Evolutionary conservation across 805 yeast species (phyloP), one percentile per base, ranked within the genome.

Genomic region (Grigorovia transvaalensis): DNA sequence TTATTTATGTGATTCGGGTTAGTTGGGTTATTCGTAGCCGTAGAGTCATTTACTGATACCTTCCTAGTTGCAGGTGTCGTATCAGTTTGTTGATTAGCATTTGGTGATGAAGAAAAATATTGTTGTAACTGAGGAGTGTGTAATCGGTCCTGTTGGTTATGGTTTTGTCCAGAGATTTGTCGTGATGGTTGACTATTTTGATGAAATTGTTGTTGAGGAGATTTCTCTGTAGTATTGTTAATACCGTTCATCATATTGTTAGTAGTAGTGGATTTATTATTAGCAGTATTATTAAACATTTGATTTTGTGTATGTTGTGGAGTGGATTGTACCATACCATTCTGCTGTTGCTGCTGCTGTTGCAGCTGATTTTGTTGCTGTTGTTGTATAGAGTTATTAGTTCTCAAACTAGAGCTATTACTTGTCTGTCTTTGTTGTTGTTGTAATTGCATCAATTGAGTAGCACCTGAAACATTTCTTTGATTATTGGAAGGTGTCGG

Each of bases 381-480:
- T 27, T 48, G 49, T 19, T 44, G 44, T 42, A 8, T 20, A 11
- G 19, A 27, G 12, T 44, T 45, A 38, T 38, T 38, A 13, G 42
- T 38, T 15, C 17, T 13, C 17, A 38, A 38, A 13, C 42, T 38
- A 3, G 42, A 38, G 17, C 42, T 38, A 38, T 38, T 38, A 8
- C 42, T 38, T 38, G 42, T 13, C 4, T 47, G 49, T n/a, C 27
- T 44, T 33, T 51, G 47, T 19, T 47, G 50, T n/a, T 48, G 45
- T n/a, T 46, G 50, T 13, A 42, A 30, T 46, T 45, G 50, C 49
- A 50, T 46, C 29, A 50, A 41, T 33, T 50, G 52, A 46, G 68
- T 57, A 13, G 65, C 65, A 30, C 66, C 64, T 6, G 68, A 63
- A 0, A 64, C 62, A 48, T 59, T 67, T 29, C 67, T 62, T 48